Evolutionary conservation across 1,139 yeast species (phyloP).

Genomic region (Lodderomyces orthopsilosis): DNA sequence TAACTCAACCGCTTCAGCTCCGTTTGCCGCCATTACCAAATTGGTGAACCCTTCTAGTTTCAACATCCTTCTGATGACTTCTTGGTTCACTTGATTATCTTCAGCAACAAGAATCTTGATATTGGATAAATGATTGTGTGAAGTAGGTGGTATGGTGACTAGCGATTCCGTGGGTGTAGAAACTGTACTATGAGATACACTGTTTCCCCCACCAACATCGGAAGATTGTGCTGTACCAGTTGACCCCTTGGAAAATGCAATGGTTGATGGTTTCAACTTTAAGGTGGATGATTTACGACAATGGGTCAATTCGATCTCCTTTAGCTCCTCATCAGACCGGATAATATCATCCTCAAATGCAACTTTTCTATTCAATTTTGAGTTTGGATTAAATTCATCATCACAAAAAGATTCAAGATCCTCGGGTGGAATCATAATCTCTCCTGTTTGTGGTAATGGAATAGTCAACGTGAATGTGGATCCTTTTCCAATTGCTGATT

Average conservation of each 20-base stretch:
- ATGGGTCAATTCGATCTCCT: constrained; percentile 1
- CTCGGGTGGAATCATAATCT: constrained; percentile 40
- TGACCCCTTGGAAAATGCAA: constrained; percentile 44
- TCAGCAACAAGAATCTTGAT: constrained; percentile 83
- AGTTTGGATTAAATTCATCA: constrained; percentile 42
- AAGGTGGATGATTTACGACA: neutral
- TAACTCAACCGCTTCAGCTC: constrained; percentile 77
- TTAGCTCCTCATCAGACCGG: constrained; percentile 8
- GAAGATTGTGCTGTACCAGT: constrained; percentile 49
- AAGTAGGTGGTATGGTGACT: neutral
- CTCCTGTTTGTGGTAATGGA: constrained; percentile 74
- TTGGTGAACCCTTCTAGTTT: constrained; percentile 71
- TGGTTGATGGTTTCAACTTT: constrained; percentile 29
- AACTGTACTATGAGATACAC: neutral
- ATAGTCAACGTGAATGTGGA: constrained; percentile 77
- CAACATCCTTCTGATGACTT: constrained; percentile 83
- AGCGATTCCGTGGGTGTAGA: neutral
- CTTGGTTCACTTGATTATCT: constrained; percentile 88
- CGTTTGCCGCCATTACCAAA: constrained; percentile 79
- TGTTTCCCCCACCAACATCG: neutral
- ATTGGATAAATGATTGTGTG: constrained; percentile 25
- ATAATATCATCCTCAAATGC: constrained; percentile 27
- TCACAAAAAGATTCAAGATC: constrained; percentile 43
- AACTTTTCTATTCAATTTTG: constrained; percentile 37
- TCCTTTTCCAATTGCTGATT: constrained; percentile 72